Base-by-base conservation (phyloP, 495 filamentous ascomycete genomes). In the Penicillium paxilli region DNA sequence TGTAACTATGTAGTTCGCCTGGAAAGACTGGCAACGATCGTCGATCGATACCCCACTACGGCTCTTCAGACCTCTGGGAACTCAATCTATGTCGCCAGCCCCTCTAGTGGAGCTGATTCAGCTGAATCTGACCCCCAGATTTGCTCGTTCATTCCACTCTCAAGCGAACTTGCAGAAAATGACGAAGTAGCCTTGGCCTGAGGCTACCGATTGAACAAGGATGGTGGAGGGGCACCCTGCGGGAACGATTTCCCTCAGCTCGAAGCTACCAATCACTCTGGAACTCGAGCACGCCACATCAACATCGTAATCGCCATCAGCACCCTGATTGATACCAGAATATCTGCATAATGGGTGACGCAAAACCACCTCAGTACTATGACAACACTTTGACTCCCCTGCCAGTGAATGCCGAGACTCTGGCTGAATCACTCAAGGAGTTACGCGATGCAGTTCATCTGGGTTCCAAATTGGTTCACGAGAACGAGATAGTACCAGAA, bases 381-480 rank as follows among this genome's bases (percentile, higher is more conserved):
- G 32, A 62, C 42, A 67, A 69, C 44, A 55, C 52, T 2, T 42
- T 67, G 28, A 47, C 24, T 21, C 58, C 51, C 7, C 47, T 58
- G n/a, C 30, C 44, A 10, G 37, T 67, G 23, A 54, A 62, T 47
- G 14, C 55, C 1, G 38, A 28, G 17, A 55, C 64, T 3, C 56
- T 67, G 3, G 9, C 47, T 1, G 24, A 60, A 1, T 52, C 58
- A 7, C 59, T 74, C 0, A 25, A 59, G 46, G 57, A 73, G 33
- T 50, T 76, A 9, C 67, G 63, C 21, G 24, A 30, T 16, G 70
- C 70, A 2, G 62, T 73, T 38, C 57, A 53, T 12, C 58, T 60
- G 50, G 69, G 68, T 11, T 62, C 68, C 26, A 48, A 62, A 16
- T 17, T 65, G 11, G 53, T 76, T 10, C 57, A 66, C 7, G 24